A percentile compares a stretch with the other conserved stretches of the same genome.
Evolutionary conservation across 1,139 yeast species (phyloP).

Genomic region (Starmera stellimalicola): DNA sequence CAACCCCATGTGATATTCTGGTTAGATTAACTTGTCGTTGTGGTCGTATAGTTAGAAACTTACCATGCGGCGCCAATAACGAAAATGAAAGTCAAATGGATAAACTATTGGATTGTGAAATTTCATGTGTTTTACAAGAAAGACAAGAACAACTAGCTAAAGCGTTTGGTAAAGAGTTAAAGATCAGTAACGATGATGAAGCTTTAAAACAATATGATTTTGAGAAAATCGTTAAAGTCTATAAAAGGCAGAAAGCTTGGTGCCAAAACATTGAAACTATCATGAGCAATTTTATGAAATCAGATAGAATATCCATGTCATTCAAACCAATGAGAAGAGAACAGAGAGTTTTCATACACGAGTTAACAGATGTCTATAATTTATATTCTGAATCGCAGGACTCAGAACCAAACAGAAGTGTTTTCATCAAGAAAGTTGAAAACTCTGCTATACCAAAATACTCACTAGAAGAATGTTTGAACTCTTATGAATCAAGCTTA

Average conservation of each 20-base stretch:
- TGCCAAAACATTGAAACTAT: conserved; percentile 50
- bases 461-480: conserved; percentile 20
- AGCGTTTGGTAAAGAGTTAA: conserved; percentile 37
- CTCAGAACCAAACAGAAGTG: conserved; percentile 69
- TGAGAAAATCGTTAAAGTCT: conserved; percentile 17
- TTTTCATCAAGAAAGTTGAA: conserved; percentile 40
- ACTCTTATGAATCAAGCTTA: conserved; percentile 18
- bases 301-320: conserved; percentile 33
- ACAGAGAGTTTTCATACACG: conserved; percentile 66
- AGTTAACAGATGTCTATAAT: conserved; percentile 48
- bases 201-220: conserved; percentile 22
- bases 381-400: conserved; percentile 71
- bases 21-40: conserved; percentile 54
- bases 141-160: conserved; percentile 55
- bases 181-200: conserved; percentile 18
- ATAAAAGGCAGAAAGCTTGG: conserved; percentile 44
- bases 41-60: conserved; percentile 39
- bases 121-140: conserved; percentile 51
- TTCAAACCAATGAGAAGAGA: conserved; percentile 67
- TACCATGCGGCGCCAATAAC: conserved; percentile 46
- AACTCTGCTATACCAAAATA: conserved; percentile 24
- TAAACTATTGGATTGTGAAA: conserved; percentile 47
- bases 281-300: conserved; percentile 38
- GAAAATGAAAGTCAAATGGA: conserved; percentile 14
- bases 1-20: conserved; percentile 37